Evolutionary conservation across 2,329 filamentous ascomycete species (phyloP), one percentile per base, ranked within the genome.

Genomic region (Scedosporium boydii): DNA sequence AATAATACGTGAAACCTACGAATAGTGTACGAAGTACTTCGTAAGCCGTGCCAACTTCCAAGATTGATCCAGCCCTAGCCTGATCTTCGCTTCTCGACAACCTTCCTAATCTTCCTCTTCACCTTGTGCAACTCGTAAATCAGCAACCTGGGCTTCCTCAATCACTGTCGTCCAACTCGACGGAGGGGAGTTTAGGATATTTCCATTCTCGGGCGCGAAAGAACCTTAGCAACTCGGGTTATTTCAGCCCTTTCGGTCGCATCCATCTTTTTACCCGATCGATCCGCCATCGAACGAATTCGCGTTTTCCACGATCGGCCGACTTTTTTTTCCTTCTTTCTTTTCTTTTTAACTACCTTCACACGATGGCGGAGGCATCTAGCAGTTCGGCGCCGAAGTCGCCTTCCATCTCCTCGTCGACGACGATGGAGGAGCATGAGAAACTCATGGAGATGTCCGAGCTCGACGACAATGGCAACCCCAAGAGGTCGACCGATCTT

Each of bases 401-500:
- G 4, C 60, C 60, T 4, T 62, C 60, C 2, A 21, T 58, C 12
- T 41, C 60, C n/a, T 58, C 60, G 12, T 57, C 60, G n/a, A 29
- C 60, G 9, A 58, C 41, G 38, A 55, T 55, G 51, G 60, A 48
- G 3, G 60, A 58, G 3, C 51, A 58, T 12, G 60, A 62, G 51
- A 62, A 58, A 41, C 5, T 58, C 18, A 21, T 76, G 59, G 76
- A 79, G 57, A 70, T 73, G 21, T 69, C 66, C 27, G 69, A 59
- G 29, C 23, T 59, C 5, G 42, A 58, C 9, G 46, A 27, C 12
- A 21, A 48, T 41, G 51, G 53, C 38, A 23, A 21, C 18, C 38
- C 51, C 12, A 58, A 38, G 21, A 58, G 29, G 16, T 58, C 53
- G 38, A 46, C 29, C 3, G 60, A 62, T 42, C 26, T 57, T 34